Conservation (phyloP, 2,329 filamentous ascomycete species). For the Podosphaera aphanis region DNA sequence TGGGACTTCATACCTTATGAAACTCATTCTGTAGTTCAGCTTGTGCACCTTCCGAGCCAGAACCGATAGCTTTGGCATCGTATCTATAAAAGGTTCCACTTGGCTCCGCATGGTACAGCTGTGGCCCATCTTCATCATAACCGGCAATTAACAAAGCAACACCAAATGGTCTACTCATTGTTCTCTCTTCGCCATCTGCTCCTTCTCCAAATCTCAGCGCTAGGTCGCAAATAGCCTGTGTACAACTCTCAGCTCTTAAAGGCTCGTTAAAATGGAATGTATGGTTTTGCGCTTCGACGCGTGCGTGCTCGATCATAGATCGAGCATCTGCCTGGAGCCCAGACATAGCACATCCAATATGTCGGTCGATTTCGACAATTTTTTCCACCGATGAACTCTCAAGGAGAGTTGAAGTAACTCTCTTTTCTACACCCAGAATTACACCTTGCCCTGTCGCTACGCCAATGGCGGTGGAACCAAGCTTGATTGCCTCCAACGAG, state of each 20-base stretch:
- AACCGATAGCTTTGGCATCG: slow-evolving; percentile 95
- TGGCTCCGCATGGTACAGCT: slow-evolving; percentile 93
- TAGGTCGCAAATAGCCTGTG: slow-evolving; percentile 94
- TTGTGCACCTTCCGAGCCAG: slow-evolving; percentile 88
- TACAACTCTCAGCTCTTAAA: slow-evolving; percentile 88
- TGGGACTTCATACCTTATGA: slow-evolving; percentile 40
- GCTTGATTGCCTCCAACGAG: slow-evolving; percentile 98
- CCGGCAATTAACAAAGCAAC: slow-evolving; percentile 91
- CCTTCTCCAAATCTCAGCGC: slow-evolving; percentile 92
- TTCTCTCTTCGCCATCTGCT: slow-evolving; percentile 91
- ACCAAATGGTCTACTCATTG: slow-evolving; percentile 94
- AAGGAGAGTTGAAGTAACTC: slow-evolving; percentile 88
- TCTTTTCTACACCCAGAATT: slow-evolving; percentile 94
- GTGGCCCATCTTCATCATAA: slow-evolving; percentile 89
- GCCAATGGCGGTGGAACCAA: slow-evolving; percentile 92
- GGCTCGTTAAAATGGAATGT: slow-evolving; percentile 95
- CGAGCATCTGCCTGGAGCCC: slow-evolving; percentile 92
- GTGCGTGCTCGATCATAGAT: slow-evolving; percentile 94
- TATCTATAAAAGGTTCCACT: slow-evolving; percentile 98
- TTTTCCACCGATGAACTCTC: slow-evolving; percentile 97
- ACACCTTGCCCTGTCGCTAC: slow-evolving; percentile 90
- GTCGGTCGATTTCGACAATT: slow-evolving; percentile 97
- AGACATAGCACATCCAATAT: slow-evolving; percentile 97
- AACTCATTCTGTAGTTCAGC: slow-evolving; percentile 97
- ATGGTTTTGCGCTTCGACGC: slow-evolving; percentile 92